These are phyloP conservation scores for Rhypophila decipiens DNA, from an alignment of 495 filamentous ascomycete genomes.

Conservation along the genomic window DNA sequence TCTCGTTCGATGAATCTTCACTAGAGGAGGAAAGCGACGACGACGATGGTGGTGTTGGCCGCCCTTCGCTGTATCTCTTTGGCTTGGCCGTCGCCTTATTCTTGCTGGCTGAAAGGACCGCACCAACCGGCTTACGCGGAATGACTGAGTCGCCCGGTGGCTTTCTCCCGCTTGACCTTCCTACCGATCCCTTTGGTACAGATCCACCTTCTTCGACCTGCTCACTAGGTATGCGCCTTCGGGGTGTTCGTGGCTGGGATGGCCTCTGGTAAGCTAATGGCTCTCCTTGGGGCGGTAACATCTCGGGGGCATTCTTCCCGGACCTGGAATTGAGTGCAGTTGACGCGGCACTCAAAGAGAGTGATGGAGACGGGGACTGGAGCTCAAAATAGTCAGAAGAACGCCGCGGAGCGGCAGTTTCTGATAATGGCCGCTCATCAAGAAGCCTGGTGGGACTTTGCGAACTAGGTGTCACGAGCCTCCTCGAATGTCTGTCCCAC, in stretches of 20 bases:
- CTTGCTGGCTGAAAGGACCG: conserved; percentile 1
- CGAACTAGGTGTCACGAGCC: conserved; percentile 26
- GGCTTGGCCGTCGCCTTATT: not conserved
- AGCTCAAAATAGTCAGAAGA: conserved; percentile 16
- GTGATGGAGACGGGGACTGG: conserved; percentile 25
- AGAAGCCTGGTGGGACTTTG: conserved; percentile 15
- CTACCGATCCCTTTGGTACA: no score
- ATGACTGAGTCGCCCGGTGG: conserved; percentile 12
- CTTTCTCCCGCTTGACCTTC: no score
- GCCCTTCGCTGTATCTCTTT: not conserved
- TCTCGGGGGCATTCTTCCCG: conserved; percentile 18
- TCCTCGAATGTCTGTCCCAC: conserved; percentile 42
- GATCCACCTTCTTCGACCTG: conserved; percentile 3
- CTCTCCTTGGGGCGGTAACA: conserved; percentile 6
- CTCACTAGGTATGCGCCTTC: conserved; percentile 7
- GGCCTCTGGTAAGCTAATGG: conserved; percentile 8
- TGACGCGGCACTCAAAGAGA: conserved; percentile 43
- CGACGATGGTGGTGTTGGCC: no score
- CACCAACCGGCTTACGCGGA: conserved; percentile 10
- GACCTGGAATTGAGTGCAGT: conserved; percentile 35
- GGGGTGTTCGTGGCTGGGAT: conserved; percentile 12
- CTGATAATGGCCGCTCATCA: conserved; percentile 16
- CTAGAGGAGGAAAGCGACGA: conserved; percentile 8
- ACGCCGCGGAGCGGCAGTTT: conserved; percentile 14
- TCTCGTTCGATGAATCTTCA: conserved; percentile 15